Conservation (phyloP, 192 early-diverging fungal species). For the Coemansia sp. region DNA sequence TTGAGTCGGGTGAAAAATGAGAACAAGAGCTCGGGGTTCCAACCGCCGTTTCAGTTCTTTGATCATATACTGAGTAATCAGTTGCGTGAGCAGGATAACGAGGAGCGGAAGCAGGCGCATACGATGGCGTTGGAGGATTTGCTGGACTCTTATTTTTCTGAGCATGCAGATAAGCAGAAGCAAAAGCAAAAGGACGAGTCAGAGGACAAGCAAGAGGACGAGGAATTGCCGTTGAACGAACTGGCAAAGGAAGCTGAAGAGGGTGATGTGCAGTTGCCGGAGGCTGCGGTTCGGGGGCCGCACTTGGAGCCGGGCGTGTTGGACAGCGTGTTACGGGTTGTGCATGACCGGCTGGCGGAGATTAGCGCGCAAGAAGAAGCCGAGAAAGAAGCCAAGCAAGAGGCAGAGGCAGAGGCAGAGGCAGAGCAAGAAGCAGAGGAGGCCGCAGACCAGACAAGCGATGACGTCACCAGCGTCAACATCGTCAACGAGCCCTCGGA, state of each 20-base stretch:
- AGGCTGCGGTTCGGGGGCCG: neutral
- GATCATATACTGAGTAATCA: constrained; percentile 37
- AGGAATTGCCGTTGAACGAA: neutral
- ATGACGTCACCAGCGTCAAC: constrained; percentile 18
- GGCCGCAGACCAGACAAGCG: neutral
- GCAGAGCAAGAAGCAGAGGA: neutral
- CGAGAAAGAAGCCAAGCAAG: neutral
- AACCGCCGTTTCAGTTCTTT: constrained; percentile 46
- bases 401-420: neutral
- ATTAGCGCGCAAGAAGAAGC: constrained; percentile 30
- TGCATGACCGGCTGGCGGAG: constrained; percentile 35
- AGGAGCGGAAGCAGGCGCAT: constrained; percentile 35
- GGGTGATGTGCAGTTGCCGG: too few relatives aligned
- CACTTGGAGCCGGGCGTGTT: constrained; percentile 17
- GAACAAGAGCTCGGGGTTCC: constrained; percentile 14
- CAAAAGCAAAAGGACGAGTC: neutral
- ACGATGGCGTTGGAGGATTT: constrained; percentile 22
- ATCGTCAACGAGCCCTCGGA: constrained; percentile 15
- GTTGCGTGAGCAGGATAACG: constrained; percentile 33
- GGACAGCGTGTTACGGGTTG: constrained; percentile 41
- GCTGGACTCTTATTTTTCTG: constrained; percentile 38
- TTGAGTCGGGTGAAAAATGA: constrained; percentile 18
- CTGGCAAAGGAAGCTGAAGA: neutral
- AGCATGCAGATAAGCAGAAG: neutral
- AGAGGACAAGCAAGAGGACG: neutral